A percentile compares a stretch with the other conserved stretches of the same genome.
Evolutionary conservation across 129 eudicot species (phyloP).

Genomic region (Rutidosis leptorrhynchoides): DNA sequence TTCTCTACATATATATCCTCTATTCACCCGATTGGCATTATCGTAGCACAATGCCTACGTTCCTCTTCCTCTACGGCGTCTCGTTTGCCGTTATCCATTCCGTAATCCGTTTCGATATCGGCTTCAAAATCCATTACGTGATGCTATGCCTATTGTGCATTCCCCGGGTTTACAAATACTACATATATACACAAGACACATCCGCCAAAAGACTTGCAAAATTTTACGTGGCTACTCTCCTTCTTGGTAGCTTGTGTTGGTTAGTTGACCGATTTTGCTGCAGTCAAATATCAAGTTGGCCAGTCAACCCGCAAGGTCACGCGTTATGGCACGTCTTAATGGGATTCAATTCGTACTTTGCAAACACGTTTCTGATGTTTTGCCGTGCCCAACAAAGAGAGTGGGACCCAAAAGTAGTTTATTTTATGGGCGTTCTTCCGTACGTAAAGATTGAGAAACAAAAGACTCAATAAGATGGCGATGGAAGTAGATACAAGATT

Average conservation of each 20-base stretch:
- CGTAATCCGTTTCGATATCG: conserved; percentile 38
- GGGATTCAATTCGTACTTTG: conserved; percentile 85
- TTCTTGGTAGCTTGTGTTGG: conserved; percentile 64
- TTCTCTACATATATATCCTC: conserved; percentile 53
- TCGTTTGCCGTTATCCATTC: conserved; percentile 49
- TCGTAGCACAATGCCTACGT: conserved; percentile 56
- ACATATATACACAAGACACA: conserved; percentile 45
- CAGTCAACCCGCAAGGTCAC: conserved; percentile 86
- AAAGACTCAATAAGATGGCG: conserved; percentile 46
- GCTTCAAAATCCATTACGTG: conserved; percentile 45
- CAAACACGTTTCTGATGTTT: conserved; percentile 81
- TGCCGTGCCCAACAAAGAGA: conserved; percentile 87
- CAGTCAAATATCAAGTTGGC: conserved; percentile 52
- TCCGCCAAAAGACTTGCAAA: conserved; percentile 76
- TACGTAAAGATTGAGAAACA: conserved; percentile 78
- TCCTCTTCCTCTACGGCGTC: conserved; percentile 52
- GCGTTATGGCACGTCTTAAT: conserved; percentile 82
- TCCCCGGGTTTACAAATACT: conserved; percentile 52
- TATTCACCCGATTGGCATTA: conserved; percentile 72
- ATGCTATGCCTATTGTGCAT: conserved; percentile 46
- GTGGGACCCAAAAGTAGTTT: conserved; percentile 64
- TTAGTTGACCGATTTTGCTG: conserved; percentile 65
- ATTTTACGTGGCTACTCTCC: conserved; percentile 52
- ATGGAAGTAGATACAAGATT: neutral
- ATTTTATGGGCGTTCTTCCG: conserved; percentile 65